These are phyloP conservation scores for Candida adriatica DNA, from an alignment of 805 yeast genomes.

Conservation along the genomic window DNA sequence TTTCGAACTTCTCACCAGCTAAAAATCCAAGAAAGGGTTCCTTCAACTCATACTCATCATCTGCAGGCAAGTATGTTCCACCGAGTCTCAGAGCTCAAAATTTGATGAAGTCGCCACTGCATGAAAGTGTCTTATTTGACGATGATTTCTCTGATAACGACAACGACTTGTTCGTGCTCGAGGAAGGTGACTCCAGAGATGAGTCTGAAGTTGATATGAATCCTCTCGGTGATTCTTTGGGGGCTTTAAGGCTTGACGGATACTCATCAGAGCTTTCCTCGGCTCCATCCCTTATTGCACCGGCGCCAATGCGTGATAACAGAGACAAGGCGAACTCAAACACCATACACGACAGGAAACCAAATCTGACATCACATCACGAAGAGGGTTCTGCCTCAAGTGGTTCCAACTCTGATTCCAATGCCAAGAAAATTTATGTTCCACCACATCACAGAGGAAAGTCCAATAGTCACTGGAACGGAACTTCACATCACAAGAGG, in stretches of 20 bases:
- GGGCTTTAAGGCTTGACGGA: constrained; percentile 14
- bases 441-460: constrained; percentile 50
- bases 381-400: constrained; percentile 1
- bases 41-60: constrained; percentile 22
- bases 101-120: constrained; percentile 18
- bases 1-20: constrained; percentile 3
- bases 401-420: constrained; percentile 10
- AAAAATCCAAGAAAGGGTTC: constrained; percentile 17
- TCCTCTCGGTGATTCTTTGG: constrained; percentile 8
- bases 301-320: constrained; percentile 5
- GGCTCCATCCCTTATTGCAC: constrained; percentile 20
- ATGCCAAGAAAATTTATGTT: constrained; percentile 28
- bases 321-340: constrained; percentile 8
- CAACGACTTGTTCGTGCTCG: constrained; percentile 34
- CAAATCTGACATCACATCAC: background rate
- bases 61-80: constrained; percentile 60
- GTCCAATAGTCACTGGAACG: constrained; percentile 13
- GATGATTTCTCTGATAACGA: constrained; percentile 27
- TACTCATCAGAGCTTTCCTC: constrained; percentile 19
- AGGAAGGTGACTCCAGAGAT: constrained; percentile 24
- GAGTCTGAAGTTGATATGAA: constrained; percentile 9
- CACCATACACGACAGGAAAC: constrained; percentile 8
- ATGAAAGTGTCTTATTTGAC: constrained; percentile 16
- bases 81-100: constrained; percentile 53
- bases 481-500: constrained; percentile 6